These are phyloP conservation scores for Schizosaccharomyces lindneri DNA, from an alignment of 805 yeast genomes.

Conservation along the genomic window DNA sequence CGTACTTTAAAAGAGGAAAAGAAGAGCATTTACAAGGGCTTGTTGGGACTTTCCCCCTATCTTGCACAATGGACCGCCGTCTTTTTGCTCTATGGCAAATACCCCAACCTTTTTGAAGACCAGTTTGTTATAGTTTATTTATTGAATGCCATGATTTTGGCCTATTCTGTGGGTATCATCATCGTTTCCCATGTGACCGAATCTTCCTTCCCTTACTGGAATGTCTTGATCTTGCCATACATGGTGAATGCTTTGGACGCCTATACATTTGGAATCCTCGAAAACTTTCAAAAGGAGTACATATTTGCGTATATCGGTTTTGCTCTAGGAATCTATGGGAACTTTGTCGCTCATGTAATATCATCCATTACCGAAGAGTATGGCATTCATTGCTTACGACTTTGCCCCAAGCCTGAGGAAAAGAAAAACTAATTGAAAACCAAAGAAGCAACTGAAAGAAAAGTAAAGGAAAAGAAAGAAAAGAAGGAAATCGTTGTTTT, in stretches of 20 bases:
- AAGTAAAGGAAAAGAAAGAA: no score
- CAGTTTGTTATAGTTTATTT: slow-evolving; percentile 46
- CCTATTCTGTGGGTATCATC: slow-evolving; percentile 12
- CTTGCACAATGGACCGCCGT: slow-evolving; percentile 27
- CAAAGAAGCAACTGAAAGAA: neutral
- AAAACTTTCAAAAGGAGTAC: slow-evolving; percentile 16
- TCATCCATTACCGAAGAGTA: slow-evolving; percentile 27
- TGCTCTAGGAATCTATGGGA: slow-evolving; percentile 29
- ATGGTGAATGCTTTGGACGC: slow-evolving; percentile 15
- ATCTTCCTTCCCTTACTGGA: slow-evolving; percentile 52
- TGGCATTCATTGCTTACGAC: neutral
- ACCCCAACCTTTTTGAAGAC: slow-evolving; percentile 22
- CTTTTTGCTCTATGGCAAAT: slow-evolving; percentile 20
- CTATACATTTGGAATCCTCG: slow-evolving; percentile 21
- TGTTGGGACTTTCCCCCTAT: slow-evolving; percentile 46
- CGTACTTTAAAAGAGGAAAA: neutral
- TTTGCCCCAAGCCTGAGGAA: neutral
- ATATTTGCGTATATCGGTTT: slow-evolving; percentile 32
- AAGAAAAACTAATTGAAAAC: neutral
- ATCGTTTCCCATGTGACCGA: slow-evolving; percentile 70
- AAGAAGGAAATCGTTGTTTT: no score
- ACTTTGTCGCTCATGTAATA: slow-evolving; percentile 41
- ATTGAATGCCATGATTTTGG: slow-evolving; percentile 51
- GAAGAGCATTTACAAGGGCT: slow-evolving; percentile 5
- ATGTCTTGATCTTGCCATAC: slow-evolving; percentile 34